Base-by-base conservation (phyloP, 345 rosid species). In the Pelargonium nanum region DNA sequence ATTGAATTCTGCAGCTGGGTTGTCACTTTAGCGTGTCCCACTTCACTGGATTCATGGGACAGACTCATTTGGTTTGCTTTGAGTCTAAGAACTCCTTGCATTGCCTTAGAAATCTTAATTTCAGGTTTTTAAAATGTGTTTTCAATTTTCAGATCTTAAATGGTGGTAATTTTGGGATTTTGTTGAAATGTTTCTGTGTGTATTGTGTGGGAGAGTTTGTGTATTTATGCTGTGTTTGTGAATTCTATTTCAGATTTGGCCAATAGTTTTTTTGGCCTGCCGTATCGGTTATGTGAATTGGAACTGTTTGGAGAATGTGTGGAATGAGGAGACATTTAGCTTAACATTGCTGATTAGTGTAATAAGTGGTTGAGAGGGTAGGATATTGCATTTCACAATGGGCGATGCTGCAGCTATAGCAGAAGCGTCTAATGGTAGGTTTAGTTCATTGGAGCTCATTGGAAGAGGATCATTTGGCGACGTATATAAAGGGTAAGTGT, bases 381-480 rank as follows among this genome's bases (percentile, higher is more conserved):
- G 65, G 64, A 71, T 51, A 51, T 50, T 54, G 44, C 51, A 50
- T 59, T 26, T 62, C 70, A 52, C 71, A 57, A 71, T 75, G 79
- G 75, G 65, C 44, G 79, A 75, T 67, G 79, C 72, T 45, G 70
- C 22, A 13, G 61, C 45, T 58, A 28, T 58, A 28, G 45, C 45
- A 23, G 79, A 75, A 56, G 79, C 75, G 0, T 55, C 73, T 24
- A 70, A 68, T 45, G 45, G 57, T 54, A 65, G 76, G 56, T 75
- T 75, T 69, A 72, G 50, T 52, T 75, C 76, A 22, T 57, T 68
- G 76, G 80, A 75, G 65, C 66, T 72, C 65, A 75, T 75, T 44
- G 80, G 80, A 24, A 68, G 75, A 65, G 80, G 80, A 62, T 75
- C 80, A 9, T 75, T 75, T 44, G 80, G 80, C 8, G 80, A 75